Conservation (phyloP, 352 stramenopile species). For the Globisporangium cederbergense region DNA sequence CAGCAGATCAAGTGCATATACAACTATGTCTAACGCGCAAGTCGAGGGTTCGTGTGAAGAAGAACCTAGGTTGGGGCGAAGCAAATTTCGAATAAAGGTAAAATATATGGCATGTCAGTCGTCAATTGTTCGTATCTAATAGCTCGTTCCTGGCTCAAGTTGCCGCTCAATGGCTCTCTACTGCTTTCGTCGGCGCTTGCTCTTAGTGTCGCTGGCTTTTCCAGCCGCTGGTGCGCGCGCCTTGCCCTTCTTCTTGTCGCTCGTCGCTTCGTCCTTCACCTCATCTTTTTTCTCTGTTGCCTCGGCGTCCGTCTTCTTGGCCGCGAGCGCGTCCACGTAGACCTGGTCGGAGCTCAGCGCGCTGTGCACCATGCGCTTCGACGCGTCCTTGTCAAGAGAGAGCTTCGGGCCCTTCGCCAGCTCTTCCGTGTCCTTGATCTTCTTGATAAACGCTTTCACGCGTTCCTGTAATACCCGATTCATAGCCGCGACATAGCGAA, state of each 20-base stretch:
- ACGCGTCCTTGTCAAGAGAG: constrained; percentile 73
- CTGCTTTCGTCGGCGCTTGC: constrained; percentile 24
- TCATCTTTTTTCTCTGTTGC: constrained; percentile 22
- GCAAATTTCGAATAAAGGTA: constrained; percentile 12
- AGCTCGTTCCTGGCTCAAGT: neutral
- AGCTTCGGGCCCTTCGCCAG: constrained; percentile 72
- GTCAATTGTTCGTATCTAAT: neutral
- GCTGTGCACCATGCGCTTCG: constrained; percentile 81
- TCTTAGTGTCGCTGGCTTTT: constrained; percentile 57
- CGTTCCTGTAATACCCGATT: constrained; percentile 43
- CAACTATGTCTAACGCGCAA: constrained; percentile 71
- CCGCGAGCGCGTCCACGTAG: constrained; percentile 65
- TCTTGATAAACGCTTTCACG: constrained; percentile 87
- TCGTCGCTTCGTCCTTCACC: constrained; percentile 19
- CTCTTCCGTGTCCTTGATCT: constrained; percentile 88
- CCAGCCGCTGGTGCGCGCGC: constrained; percentile 22
- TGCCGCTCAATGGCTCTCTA: constrained; percentile 2
- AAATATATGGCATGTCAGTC: constrained; percentile 10
- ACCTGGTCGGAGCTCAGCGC: constrained; percentile 85
- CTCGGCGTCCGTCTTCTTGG: constrained; percentile 41
- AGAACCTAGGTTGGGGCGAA: neutral
- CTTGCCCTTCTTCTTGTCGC: constrained; percentile 34
- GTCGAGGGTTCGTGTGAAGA: neutral
- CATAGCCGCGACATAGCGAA: constrained; percentile 3
- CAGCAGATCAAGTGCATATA: constrained; percentile 92